phyloP scores from a whole-genome alignment of 164 flowering plant species.

The Liriodendron chinense region DNA sequence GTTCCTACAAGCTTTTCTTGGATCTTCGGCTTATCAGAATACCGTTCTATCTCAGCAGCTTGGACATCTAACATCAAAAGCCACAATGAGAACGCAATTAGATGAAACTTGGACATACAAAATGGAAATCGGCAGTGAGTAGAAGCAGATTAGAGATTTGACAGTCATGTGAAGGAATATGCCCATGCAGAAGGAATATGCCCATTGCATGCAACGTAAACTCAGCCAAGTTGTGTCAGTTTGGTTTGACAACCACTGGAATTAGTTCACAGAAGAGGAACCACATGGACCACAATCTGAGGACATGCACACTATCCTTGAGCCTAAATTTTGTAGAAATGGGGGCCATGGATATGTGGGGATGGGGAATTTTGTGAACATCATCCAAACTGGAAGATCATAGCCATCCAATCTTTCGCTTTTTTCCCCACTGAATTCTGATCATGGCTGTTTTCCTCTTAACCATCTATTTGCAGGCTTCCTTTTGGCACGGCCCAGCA shows the following conservation, averaged over 20 bases:
- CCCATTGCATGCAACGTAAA: not conserved
- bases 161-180: not conserved
- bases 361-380: no score
- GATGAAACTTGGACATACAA: not conserved
- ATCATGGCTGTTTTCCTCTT: no score
- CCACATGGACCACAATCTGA: not conserved
- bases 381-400: no score
- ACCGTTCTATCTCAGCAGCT: conserved; percentile 34
- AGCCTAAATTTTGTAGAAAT: not conserved
- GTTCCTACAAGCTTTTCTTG: conserved; percentile 17
- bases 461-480: no score
- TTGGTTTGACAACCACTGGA: not conserved
- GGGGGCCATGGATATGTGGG: no score
- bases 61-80: conserved; percentile 25
- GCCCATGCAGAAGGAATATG: not conserved
- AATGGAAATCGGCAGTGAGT: conserved; percentile 1
- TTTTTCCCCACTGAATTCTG: no score
- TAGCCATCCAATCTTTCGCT: no score
- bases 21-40: conserved; percentile 31
- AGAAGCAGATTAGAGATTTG: not conserved
- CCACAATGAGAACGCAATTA: not conserved
- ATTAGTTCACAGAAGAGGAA: not conserved
- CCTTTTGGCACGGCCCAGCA: no score
- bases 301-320: not conserved
- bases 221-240: not conserved